These are phyloP conservation scores for Rhynchospora tenuis DNA, from an alignment of 176 grass and related monocot species.

Conservation along the genomic window DNA sequence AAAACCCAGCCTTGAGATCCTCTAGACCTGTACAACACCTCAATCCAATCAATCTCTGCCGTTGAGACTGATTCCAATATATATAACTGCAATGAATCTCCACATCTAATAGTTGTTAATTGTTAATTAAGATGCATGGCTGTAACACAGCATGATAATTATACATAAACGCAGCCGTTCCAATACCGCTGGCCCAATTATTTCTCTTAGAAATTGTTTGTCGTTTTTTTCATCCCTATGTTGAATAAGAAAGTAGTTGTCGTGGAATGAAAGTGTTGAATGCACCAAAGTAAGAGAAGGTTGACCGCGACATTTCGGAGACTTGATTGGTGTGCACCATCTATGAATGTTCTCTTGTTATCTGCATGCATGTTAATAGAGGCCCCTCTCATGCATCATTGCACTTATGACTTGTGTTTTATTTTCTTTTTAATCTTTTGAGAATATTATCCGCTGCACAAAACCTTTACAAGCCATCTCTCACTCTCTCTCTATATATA, in stretches of 20 bases:
- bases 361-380: background rate
- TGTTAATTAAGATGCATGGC: no score
- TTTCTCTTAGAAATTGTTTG: background rate
- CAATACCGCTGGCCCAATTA: background rate
- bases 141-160: background rate
- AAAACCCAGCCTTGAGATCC: no score
- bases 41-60: no score
- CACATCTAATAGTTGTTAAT: no score
- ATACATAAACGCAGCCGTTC: background rate
- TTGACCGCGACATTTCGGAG: background rate
- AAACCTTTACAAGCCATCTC: background rate
- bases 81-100: no score
- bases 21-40: no score
- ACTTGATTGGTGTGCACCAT: background rate
- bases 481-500: no score
- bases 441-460: background rate
- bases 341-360: background rate
- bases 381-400: background rate
- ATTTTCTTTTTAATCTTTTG: background rate
- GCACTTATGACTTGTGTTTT: background rate
- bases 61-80: no score
- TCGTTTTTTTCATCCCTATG: background rate
- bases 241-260: background rate
- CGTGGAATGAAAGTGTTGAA: slow-evolving; percentile 6
- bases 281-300: background rate